These are phyloP conservation scores for Eucalyptus dawsonii DNA, from an alignment of 345 rosid species.

Conservation along the genomic window DNA sequence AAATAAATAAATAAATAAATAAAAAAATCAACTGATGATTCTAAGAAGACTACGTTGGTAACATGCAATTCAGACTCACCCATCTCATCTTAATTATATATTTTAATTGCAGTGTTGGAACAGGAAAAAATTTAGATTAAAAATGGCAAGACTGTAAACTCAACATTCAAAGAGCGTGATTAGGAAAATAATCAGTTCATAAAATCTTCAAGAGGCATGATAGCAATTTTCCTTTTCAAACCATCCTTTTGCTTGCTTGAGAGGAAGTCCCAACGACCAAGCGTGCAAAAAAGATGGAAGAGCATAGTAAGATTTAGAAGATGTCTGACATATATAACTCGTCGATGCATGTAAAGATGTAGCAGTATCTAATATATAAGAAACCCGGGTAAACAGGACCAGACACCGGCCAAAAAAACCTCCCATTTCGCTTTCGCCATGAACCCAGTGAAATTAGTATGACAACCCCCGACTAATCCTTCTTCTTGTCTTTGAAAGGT, in stretches of 20 bases:
- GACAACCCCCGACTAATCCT: constrained; percentile 15
- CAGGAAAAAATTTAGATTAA: not conserved
- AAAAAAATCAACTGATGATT: not conserved
- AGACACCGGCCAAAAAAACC: not conserved
- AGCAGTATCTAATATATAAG: not conserved
- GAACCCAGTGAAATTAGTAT: not conserved
- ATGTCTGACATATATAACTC: not conserved
- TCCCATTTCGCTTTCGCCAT: not conserved
- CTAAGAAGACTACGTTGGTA: not conserved
- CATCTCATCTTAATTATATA: not conserved
- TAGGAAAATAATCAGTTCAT: not conserved
- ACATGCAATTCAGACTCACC: not conserved
- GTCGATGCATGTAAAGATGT: not conserved
- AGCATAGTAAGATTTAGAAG: not conserved
- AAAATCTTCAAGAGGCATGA: not conserved
- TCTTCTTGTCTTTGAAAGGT: constrained; percentile 61
- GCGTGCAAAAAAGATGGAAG: not conserved
- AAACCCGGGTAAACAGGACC: not conserved
- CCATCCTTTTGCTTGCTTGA: not conserved
- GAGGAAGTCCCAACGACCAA: not conserved
- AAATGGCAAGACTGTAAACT: not conserved
- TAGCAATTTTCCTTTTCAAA: not conserved
- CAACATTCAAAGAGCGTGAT: not conserved
- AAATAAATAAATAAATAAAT: too few species aligned
- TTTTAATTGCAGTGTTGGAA: not conserved